Base-by-base conservation (phyloP, 345 rosid genomes). In the Adansonia digitata region DNA sequence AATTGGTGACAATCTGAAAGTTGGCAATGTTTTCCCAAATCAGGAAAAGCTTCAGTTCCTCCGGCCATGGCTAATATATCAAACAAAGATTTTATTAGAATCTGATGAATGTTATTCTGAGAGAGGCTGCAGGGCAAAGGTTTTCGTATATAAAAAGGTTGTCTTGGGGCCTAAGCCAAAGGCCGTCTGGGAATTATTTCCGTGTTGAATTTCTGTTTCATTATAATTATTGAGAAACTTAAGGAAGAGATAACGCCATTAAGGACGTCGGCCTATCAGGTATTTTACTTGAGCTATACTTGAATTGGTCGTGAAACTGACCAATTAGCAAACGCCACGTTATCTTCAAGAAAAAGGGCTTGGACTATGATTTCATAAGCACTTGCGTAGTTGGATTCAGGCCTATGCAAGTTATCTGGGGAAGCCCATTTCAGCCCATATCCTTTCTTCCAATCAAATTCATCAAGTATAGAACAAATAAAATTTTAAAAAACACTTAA, bases 11-110 rank as follows among this genome's bases (percentile, higher is more conserved):
- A 94, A 64, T 86, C 89, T 6, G 87, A 78, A 69, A 83, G 78
- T 76, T 88, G 95, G 82, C 97, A 92, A 48, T 92, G 95, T 43
- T 78, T 77, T 17, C 95, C 98, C 61, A 92, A 74, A 85, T 89
- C 88, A 26, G 95, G 94, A 75, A 91, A 92, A 79, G 95, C 97
- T 81, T 94, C 95, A 7, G 97, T 92, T 83, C 98, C 97, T 84
- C 92, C 91, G 75, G 80, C 84, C 89, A 84, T 84, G 51, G 17
- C 27, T 7, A 5, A 35, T 48, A 2, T 24, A 75, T 31, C 26
- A 49, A 37, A 3, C 17, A n/a, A 49, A 68, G 51, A 56, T 26
- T 43, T 29, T 66, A 34, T 72, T 27, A 51, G 60, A 65, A 46
- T 18, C 52, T 35, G 9, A 18, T 52, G 52, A 8, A 31, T 64